Evolutionary conservation across 1,284 basidiomycete species (phyloP).

Genomic region (Boletellus deceptivus): DNA sequence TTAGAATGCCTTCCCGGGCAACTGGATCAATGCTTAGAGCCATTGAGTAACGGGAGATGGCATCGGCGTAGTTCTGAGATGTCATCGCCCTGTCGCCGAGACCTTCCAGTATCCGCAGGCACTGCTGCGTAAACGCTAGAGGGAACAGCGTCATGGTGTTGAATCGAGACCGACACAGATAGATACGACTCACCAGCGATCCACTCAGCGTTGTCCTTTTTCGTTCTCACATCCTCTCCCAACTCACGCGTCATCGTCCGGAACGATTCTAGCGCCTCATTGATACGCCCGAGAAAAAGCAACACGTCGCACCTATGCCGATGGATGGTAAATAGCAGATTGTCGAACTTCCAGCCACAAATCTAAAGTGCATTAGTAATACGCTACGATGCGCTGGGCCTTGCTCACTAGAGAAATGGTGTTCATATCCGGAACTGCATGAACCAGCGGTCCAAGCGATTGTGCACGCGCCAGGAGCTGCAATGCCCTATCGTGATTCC

Average conservation of each 20-base stretch:
- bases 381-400: background rate
- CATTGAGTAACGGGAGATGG: slow-evolving; percentile 1
- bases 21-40: background rate
- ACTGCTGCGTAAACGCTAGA: slow-evolving; percentile 4
- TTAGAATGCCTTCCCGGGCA: background rate
- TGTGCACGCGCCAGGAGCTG: background rate
- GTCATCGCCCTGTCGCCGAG: slow-evolving; percentile 1
- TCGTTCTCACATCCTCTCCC: background rate
- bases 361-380: slow-evolving; percentile 3
- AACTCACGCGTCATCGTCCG: slow-evolving; percentile 1
- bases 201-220: slow-evolving; percentile 6
- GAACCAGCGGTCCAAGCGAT: slow-evolving; percentile 5
- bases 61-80: slow-evolving; percentile 5
- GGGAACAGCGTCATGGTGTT: background rate
- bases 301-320: slow-evolving; percentile 5
- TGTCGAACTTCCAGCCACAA: slow-evolving; percentile 14
- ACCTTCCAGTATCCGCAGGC: background rate
- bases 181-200: background rate
- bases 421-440: background rate
- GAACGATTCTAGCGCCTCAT: slow-evolving; percentile 1
- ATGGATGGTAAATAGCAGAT: slow-evolving; percentile 1
- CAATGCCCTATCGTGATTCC: slow-evolving; percentile 2
- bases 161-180: background rate
- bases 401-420: slow-evolving; percentile 3
- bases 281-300: background rate